phyloP scores from a whole-genome alignment of 169 alveolate genomes.

The Cryptosporidium meleagridis region DNA sequence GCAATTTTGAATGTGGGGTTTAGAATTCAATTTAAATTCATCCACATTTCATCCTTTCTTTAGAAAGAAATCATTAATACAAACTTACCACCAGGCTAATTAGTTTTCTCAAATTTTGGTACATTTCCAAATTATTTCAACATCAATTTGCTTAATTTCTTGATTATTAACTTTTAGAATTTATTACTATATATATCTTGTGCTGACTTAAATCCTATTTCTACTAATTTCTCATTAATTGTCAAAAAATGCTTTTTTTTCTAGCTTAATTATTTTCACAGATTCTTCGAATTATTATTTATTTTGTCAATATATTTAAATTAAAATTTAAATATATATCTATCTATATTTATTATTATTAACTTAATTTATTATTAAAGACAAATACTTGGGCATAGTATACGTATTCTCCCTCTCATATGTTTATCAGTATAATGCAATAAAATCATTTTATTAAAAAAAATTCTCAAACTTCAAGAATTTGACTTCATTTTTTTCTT shows the following conservation, averaged over 20 bases:
- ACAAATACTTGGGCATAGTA: constrained; percentile 14
- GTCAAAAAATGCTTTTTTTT: neutral
- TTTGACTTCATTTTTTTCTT: neutral
- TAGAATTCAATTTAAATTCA: neutral
- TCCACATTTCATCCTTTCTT: neutral
- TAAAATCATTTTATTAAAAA: neutral
- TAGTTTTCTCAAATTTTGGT: constrained; percentile 57
- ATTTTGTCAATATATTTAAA: neutral
- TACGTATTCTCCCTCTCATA: neutral
- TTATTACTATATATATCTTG: neutral
- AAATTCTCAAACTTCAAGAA: neutral
- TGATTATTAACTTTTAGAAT: neutral
- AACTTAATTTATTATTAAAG: neutral
- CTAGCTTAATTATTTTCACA: neutral
- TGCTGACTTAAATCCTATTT: neutral
- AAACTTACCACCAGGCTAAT: constrained; percentile 72
- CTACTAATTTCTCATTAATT: neutral
- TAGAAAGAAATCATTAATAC: neutral
- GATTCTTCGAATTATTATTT: neutral
- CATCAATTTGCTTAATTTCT: constrained; percentile 5
- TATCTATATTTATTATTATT: neutral
- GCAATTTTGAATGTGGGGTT: neutral
- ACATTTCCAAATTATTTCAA: constrained; percentile 14
- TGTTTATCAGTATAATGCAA: neutral
- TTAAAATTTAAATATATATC: neutral